A percentile compares a stretch with the other conserved stretches of the same genome.
Evolutionary conservation across 2,329 filamentous ascomycete genomes (phyloP).

Genomic region (Neospermospora avenae): DNA sequence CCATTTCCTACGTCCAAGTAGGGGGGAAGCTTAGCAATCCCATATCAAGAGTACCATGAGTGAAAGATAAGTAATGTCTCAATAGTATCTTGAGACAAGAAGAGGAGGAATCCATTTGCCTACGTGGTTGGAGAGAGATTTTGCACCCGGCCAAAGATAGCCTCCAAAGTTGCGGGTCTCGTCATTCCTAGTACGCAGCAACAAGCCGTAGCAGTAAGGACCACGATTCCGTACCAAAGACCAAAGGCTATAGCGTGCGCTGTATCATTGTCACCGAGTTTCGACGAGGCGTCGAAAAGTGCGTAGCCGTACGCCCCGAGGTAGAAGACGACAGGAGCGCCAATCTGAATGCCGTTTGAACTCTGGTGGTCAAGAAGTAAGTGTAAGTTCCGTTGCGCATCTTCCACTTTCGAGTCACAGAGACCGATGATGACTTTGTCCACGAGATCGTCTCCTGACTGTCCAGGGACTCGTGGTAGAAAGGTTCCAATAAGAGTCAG

Average conservation of each 20-base stretch:
- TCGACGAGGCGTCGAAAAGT: constrained; percentile 3
- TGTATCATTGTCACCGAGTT: constrained; percentile 9
- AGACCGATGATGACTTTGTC: not conserved
- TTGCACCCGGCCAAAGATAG: not conserved
- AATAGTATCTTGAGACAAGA: too few relatives aligned
- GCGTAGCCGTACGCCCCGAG: constrained; percentile 5
- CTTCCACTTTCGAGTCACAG: not conserved
- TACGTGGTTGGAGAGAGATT: not conserved
- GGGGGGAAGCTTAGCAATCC: too few relatives aligned
- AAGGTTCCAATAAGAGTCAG: constrained; percentile 7
- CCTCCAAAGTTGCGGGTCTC: not conserved
- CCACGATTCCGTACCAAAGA: constrained; percentile 9
- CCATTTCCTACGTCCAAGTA: too few relatives aligned
- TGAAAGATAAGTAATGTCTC: too few relatives aligned
- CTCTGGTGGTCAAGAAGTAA: constrained; percentile 5
- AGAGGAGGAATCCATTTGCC: not conserved
- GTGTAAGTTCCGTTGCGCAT: not conserved
- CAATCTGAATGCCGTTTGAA: constrained; percentile 4
- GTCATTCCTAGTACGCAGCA: constrained; percentile 3
- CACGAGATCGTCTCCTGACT: not conserved
- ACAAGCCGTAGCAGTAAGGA: constrained; percentile 4
- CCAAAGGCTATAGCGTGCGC: constrained; percentile 11
- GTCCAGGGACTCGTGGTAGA: not conserved
- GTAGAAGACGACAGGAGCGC: constrained; percentile 10
- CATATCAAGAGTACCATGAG: too few relatives aligned